These are phyloP conservation scores for Trapa bicornis DNA, from an alignment of 345 rosid genomes.

Conservation along the genomic window DNA sequence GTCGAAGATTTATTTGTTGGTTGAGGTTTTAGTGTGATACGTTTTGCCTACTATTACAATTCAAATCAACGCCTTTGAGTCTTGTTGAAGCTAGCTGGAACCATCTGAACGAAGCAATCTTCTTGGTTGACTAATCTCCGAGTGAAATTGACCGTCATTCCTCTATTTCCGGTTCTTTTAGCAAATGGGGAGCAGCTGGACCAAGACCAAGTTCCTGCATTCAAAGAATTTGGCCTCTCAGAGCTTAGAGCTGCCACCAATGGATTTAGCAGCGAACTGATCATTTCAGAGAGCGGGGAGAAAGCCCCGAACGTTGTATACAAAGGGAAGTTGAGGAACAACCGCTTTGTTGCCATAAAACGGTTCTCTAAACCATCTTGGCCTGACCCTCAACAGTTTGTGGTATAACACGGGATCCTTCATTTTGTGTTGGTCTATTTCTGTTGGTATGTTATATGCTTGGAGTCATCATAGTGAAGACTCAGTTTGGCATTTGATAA, in stretches of 20 bases:
- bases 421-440: neutral
- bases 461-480: neutral
- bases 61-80: too few relatives aligned
- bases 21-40: too few relatives aligned
- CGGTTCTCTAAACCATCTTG: constrained; percentile 84
- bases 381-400: constrained; percentile 95
- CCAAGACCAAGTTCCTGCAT: constrained; percentile 35
- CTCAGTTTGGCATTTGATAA: neutral
- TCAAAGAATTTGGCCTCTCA: constrained; percentile 54
- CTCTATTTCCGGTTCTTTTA: constrained; percentile 13
- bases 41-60: too few relatives aligned
- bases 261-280: constrained; percentile 57
- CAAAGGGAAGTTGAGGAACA: constrained; percentile 62
- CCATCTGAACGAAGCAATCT: neutral
- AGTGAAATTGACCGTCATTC: neutral
- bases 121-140: neutral
- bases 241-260: constrained; percentile 77
- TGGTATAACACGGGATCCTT: constrained; percentile 23
- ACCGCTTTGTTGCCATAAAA: constrained; percentile 63
- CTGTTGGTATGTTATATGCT: neutral
- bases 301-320: constrained; percentile 92
- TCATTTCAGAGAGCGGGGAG: constrained; percentile 93
- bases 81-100: neutral
- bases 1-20: too few relatives aligned
- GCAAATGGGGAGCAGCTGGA: constrained; percentile 32